Percentiles rank a stretch among this genome's conserved stretches.
phyloP scores from a whole-genome alignment of 345 rosid genomes.

The Lumnitzera racemosa region DNA sequence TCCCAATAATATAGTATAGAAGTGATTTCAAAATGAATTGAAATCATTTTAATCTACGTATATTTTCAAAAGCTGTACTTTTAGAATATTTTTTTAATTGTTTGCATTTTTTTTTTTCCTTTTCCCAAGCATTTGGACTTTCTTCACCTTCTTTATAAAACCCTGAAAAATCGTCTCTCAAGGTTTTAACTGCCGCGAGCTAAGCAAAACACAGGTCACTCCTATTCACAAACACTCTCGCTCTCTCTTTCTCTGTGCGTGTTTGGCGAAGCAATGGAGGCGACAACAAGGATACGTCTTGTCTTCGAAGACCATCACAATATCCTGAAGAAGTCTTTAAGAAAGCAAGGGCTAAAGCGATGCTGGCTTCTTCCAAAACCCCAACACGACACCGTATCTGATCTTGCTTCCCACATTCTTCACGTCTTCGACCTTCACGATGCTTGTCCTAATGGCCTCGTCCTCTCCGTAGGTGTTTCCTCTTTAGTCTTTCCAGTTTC shows the following conservation, averaged over 20 bases:
- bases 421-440: constrained; percentile 42
- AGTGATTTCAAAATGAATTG: too few species aligned
- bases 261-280: constrained; percentile 17
- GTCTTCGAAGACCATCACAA: constrained; percentile 35
- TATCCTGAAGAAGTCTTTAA: constrained; percentile 46
- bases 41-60: too few species aligned
- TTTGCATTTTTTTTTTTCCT: too few species aligned
- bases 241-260: background rate
- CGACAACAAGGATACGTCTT: constrained; percentile 58
- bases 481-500: constrained; percentile 6
- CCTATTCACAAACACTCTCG: background rate
- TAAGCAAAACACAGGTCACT: background rate
- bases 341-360: constrained; percentile 47
- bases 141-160: too few species aligned
- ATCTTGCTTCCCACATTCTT: constrained; percentile 53
- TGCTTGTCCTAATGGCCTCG: constrained; percentile 68
- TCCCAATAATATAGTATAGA: too few species aligned
- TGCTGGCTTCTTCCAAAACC: constrained; percentile 85
- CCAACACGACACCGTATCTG: constrained; percentile 54
- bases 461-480: constrained; percentile 45
- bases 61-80: too few species aligned
- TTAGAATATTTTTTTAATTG: too few species aligned
- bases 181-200: too few species aligned
- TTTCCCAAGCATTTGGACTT: too few species aligned
- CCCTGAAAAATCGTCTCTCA: too few species aligned